Base-by-base conservation (phyloP, 371 early-diverging fungal genomes). In the Saksenaea oblongispora region DNA sequence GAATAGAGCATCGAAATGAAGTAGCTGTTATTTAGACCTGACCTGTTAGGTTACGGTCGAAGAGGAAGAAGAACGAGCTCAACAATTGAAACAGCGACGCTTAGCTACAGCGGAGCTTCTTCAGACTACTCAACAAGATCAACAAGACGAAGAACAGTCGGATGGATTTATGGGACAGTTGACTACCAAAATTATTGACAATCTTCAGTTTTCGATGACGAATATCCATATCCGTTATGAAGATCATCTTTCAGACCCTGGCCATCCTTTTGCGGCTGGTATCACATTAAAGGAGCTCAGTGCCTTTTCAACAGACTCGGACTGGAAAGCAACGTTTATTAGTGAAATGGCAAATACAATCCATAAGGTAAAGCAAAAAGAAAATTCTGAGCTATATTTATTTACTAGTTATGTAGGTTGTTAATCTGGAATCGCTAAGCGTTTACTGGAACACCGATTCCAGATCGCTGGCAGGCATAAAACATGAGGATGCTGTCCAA, bases 381-480 rank as follows among this genome's bases (percentile, higher is more conserved):
- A 31, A 4, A 31, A n/a, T n/a, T n/a, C n/a, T n/a, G n/a, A n/a
- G n/a, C n/a, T n/a, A n/a, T n/a, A n/a, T n/a, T n/a, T n/a, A n/a
- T n/a, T n/a, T n/a, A n/a, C n/a, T n/a, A n/a, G n/a, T 44, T 42
- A 1, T 37, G 10, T 67, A 86, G 91, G 76, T 94, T 63, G 76
- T 92, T 34, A 88, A 87, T 18, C 74, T 98, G 57, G 91, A 90
- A 18, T 89, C 89, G 13, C 74, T 98, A 15, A 89, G 95, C 0
- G 69, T 95, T 39, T 98, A 98, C 73, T 97, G 95, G 92, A 92
- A 96, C 65, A 95, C 96, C 3, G 84, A 91, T 61, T 75, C 91
- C 7, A 66, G 66, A 28, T 88, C 93, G 7, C 72, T 97, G 47
- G 74, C 82, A 24, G 83, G 84, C 2, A 61, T 79, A 54, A 59